phyloP scores from a whole-genome alignment of 768 basidiomycete species.

The Grammothele lineata region DNA sequence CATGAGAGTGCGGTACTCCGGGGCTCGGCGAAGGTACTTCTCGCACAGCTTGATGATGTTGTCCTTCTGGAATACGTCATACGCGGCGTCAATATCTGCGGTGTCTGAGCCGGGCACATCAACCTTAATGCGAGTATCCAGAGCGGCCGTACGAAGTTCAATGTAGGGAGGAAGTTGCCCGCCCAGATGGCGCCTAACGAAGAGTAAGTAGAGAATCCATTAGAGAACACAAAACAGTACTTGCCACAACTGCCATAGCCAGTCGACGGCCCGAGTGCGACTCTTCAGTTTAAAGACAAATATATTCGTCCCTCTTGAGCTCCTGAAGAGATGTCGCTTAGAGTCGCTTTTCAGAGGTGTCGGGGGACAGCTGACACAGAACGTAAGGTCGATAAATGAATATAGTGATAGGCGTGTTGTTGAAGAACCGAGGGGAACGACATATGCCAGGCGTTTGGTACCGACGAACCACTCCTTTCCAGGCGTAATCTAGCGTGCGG shows the following conservation, averaged over 20 bases:
- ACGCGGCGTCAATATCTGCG: constrained; percentile 35
- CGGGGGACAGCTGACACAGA: constrained; percentile 68
- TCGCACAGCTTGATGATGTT: constrained; percentile 64
- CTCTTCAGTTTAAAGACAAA: constrained; percentile 84
- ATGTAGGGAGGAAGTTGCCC: constrained; percentile 65
- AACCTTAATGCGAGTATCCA: constrained; percentile 66
- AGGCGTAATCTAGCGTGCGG: constrained; percentile 37
- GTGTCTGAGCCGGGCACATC: constrained; percentile 53
- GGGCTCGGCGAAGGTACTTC: constrained; percentile 47
- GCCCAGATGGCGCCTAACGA: constrained; percentile 62
- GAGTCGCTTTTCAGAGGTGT: constrained; percentile 38
- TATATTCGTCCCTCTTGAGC: constrained; percentile 70
- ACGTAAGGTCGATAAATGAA: constrained; percentile 82
- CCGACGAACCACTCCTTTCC: constrained; percentile 63
- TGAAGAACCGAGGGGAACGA: constrained; percentile 64
- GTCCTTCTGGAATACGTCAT: constrained; percentile 50
- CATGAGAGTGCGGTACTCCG: constrained; percentile 61
- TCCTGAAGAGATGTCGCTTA: constrained; percentile 44
- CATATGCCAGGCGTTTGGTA: constrained; percentile 74
- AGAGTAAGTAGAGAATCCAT: not conserved
- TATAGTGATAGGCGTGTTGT: constrained; percentile 78
- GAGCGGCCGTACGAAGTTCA: constrained; percentile 64
- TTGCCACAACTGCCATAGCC: constrained; percentile 87
- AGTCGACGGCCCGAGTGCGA: constrained; percentile 76
- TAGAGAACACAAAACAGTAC: not conserved